These are phyloP conservation scores for Bertia moriformis DNA, from an alignment of 2,329 filamentous ascomycete species.

Conservation along the genomic window DNA sequence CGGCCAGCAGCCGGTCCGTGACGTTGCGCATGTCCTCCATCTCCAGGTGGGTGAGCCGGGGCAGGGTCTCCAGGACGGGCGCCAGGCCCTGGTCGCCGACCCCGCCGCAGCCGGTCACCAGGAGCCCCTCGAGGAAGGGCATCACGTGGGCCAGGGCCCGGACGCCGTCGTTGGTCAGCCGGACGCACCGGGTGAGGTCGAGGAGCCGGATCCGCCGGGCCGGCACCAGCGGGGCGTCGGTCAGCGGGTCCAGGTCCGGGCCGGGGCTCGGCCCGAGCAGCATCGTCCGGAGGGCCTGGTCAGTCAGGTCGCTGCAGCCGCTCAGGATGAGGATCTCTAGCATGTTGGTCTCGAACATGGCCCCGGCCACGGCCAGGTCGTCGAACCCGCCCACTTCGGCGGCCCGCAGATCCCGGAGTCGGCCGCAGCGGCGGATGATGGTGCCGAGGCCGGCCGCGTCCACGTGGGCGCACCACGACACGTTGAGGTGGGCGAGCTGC, in stretches of 20 bases:
- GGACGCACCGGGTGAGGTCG: constrained; percentile 66
- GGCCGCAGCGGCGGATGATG: constrained; percentile 59
- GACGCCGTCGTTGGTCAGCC: constrained; percentile 59
- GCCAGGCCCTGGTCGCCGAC: constrained; percentile 62
- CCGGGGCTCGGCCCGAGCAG: constrained; percentile 61
- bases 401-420: constrained; percentile 65
- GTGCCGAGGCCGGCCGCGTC: constrained; percentile 61
- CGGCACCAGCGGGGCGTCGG: constrained; percentile 60
- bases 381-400: constrained; percentile 72
- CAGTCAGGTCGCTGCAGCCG: constrained; percentile 65
- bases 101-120: constrained; percentile 61
- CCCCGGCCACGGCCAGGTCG: constrained; percentile 54
- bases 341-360: constrained; percentile 66
- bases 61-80: constrained; percentile 59
- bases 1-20: constrained; percentile 57
- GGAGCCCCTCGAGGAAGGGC: constrained; percentile 68
- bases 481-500: constrained; percentile 69
- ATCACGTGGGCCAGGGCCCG: constrained; percentile 58
- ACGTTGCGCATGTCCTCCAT: constrained; percentile 71
- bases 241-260: constrained; percentile 72
- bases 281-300: constrained; percentile 59
- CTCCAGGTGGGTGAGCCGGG: constrained; percentile 71
- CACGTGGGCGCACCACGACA: constrained; percentile 85
- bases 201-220: constrained; percentile 68
- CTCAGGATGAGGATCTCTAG: constrained; percentile 72